Evolutionary conservation across 1,139 yeast species (phyloP).

Genomic region (Diutina siamensis): DNA sequence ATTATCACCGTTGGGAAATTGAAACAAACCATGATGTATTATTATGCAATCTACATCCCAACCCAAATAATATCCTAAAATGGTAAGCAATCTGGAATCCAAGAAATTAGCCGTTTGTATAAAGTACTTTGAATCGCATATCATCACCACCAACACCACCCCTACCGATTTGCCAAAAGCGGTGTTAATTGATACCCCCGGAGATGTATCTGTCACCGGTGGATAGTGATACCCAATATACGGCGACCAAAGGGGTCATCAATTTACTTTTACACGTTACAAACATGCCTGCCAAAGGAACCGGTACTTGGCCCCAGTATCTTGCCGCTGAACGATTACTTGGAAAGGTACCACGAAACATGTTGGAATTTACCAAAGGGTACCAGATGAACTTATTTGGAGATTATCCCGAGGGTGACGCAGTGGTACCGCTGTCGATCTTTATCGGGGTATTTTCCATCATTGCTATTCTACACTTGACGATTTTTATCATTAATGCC

Average conservation of each 20-base stretch:
- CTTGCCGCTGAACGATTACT: conserved; percentile 18
- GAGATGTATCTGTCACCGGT: neutral
- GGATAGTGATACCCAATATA: conserved; percentile 8
- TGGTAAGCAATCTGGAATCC: too few relatives aligned
- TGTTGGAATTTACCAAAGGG: conserved; percentile 6
- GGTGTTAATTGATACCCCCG: too few relatives aligned
- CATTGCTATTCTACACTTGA: conserved; percentile 11
- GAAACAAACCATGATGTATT: too few relatives aligned
- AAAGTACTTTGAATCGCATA: too few relatives aligned
- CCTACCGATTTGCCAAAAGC: too few relatives aligned
- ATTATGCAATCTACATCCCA: too few relatives aligned
- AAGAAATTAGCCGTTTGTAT: too few relatives aligned
- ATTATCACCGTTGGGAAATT: too few relatives aligned
- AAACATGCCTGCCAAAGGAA: conserved; percentile 39
- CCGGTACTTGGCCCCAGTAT: conserved; percentile 30
- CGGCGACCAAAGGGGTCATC: conserved; percentile 20
- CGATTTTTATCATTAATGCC: neutral
- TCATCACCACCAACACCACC: too few relatives aligned
- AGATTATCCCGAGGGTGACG: neutral
- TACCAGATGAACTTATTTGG: neutral
- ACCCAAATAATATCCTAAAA: too few relatives aligned
- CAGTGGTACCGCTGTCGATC: neutral
- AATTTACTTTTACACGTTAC: conserved; percentile 18
- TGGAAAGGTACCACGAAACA: conserved; percentile 11
- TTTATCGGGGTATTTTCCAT: conserved; percentile 2